Conservation (phyloP, 2,329 filamentous ascomycete genomes). For the Aspergillus sp. region DNA sequence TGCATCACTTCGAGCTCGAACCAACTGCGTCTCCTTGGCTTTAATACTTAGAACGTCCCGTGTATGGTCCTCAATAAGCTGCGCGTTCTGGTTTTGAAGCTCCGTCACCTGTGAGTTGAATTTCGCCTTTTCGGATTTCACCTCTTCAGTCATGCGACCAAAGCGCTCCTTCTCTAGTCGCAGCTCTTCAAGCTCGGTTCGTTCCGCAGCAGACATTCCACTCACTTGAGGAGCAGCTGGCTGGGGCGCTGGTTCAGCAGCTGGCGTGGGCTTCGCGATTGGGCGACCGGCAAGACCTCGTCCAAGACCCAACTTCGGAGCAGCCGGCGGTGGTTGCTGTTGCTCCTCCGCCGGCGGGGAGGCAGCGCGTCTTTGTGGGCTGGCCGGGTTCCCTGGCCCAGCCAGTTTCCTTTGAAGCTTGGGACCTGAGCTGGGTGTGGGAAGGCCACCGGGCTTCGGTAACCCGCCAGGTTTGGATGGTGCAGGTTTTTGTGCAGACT, state of each 20-base stretch:
- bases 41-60: conserved; percentile 93
- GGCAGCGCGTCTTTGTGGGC: conserved; percentile 34
- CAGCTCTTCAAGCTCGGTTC: conserved; percentile 85
- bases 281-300: conserved; percentile 76
- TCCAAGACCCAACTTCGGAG: conserved; percentile 54
- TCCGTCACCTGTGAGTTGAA: conserved; percentile 83
- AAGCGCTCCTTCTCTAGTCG: conserved; percentile 74
- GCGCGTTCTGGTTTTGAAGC: conserved; percentile 91
- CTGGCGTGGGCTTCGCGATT: conserved; percentile 58
- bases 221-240: conserved; percentile 49
- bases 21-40: conserved; percentile 94
- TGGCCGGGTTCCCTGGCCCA: conserved; percentile 31
- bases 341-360: conserved; percentile 40
- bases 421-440: conserved; percentile 33
- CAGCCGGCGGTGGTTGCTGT: conserved; percentile 34
- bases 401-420: conserved; percentile 37
- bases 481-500: conserved; percentile 29
- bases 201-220: conserved; percentile 68
- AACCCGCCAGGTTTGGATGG: conserved; percentile 40
- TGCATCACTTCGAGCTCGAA: conserved; percentile 79
- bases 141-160: conserved; percentile 64
- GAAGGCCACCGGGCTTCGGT: conserved; percentile 31
- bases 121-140: conserved; percentile 70
- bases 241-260: conserved; percentile 37
- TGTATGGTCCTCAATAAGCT: conserved; percentile 94